A percentile compares a stretch with the other conserved stretches of the same genome.
Evolutionary conservation across 2,329 filamentous ascomycete species (phyloP).

Genomic region (Fusarium sp.): DNA sequence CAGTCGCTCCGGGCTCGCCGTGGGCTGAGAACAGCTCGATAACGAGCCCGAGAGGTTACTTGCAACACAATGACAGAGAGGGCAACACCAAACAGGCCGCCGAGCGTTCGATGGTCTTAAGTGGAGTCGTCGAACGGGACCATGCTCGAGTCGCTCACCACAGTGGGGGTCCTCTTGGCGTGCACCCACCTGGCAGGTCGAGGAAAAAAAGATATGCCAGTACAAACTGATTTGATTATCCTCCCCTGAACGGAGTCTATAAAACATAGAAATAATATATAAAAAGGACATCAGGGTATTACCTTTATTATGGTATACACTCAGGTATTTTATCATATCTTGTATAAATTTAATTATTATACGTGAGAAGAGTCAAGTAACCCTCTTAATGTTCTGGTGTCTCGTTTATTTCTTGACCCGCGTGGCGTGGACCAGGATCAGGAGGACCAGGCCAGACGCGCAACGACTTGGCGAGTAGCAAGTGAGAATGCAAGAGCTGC

Average conservation of each 20-base stretch:
- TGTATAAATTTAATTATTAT: neutral
- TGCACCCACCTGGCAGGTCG: neutral
- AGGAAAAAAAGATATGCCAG: neutral
- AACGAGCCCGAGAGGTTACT: conserved; percentile 9
- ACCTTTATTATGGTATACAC: neutral
- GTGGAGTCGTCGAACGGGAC: conserved; percentile 36
- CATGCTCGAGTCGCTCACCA: conserved; percentile 30
- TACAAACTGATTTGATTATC: neutral
- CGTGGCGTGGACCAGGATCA: conserved; percentile 30
- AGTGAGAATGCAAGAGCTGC: conserved; percentile 41
- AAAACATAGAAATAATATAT: neutral
- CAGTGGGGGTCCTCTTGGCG: conserved; percentile 43
- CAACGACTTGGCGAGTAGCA: conserved; percentile 40
- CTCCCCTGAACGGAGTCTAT: neutral
- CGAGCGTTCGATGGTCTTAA: conserved; percentile 39
- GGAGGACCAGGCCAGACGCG: conserved; percentile 28
- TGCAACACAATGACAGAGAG: conserved; percentile 9
- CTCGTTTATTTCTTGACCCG: neutral
- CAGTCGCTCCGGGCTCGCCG: conserved; percentile 5
- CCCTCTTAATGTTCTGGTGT: neutral
- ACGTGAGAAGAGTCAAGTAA: neutral
- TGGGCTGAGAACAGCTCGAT: conserved; percentile 10
- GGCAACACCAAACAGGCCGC: conserved; percentile 36
- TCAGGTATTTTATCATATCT: neutral
- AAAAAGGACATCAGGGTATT: neutral